Percentiles rank a stretch among this genome's conserved stretches.
Conservation (phyloP, 805 yeast genomes). For the Lipomyces sp. region DNA sequence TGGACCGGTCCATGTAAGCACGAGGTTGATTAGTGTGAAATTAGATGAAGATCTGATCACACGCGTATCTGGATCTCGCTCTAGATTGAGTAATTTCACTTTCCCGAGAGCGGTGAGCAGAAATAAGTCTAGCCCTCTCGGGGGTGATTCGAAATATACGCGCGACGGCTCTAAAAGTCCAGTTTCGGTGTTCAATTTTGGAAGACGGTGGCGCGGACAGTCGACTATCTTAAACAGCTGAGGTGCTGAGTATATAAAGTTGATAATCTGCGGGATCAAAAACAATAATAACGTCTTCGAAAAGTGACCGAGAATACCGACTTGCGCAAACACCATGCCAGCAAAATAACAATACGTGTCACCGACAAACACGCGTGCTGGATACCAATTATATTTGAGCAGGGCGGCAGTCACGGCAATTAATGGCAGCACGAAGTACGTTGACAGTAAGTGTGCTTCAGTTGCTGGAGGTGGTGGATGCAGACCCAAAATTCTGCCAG, state of each 20-base stretch:
- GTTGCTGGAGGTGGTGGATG: slow-evolving; percentile 57
- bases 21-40: slow-evolving; percentile 83
- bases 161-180: slow-evolving; percentile 77
- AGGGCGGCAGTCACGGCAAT: slow-evolving; percentile 81
- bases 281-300: slow-evolving; percentile 87
- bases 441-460: slow-evolving; percentile 82
- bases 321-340: slow-evolving; percentile 98
- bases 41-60: slow-evolving; percentile 63
- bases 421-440: slow-evolving; percentile 80
- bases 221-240: slow-evolving; percentile 85
- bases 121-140: slow-evolving; percentile 30
- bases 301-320: slow-evolving; percentile 94
- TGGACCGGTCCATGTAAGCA: slow-evolving; percentile 88
- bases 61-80: slow-evolving; percentile 43
- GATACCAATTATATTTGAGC: slow-evolving; percentile 82
- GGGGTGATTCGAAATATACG: slow-evolving; percentile 44
- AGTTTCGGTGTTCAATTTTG: slow-evolving; percentile 68
- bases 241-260: slow-evolving; percentile 89
- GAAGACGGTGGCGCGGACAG: slow-evolving; percentile 95
- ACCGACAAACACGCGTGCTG: slow-evolving; percentile 93
- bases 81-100: slow-evolving; percentile 56
- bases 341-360: slow-evolving; percentile 98
- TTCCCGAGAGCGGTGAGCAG: slow-evolving; percentile 55
- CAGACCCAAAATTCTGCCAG: slow-evolving; percentile 43
- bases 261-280: slow-evolving; percentile 88